phyloP scores from a whole-genome alignment of 305 asterid genomes.

The Solanum hybrid region DNA sequence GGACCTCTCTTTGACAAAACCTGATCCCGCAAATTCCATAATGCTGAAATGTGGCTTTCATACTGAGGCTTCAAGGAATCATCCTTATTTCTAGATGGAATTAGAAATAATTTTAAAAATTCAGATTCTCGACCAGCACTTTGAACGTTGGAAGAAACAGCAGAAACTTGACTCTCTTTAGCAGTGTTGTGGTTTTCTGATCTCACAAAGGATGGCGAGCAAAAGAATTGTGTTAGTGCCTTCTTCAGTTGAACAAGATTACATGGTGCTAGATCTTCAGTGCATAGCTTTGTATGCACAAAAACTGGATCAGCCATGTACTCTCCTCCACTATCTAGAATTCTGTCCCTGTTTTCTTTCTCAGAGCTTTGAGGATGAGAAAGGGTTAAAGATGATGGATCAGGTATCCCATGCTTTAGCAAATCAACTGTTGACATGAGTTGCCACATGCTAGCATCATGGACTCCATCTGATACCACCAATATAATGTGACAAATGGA shows the following conservation, averaged over 20 bases:
- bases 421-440: conserved; percentile 82
- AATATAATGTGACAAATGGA: conserved; percentile 72
- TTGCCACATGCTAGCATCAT: conserved; percentile 83
- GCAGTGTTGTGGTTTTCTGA: conserved; percentile 29
- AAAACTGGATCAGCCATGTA: conserved; percentile 73
- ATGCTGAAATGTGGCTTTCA: conserved; percentile 51
- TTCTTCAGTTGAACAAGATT: conserved; percentile 37
- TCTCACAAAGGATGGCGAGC: conserved; percentile 48
- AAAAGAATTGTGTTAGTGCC: conserved; percentile 40
- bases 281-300: conserved; percentile 74
- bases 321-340: conserved; percentile 42
- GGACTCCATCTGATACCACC: conserved; percentile 88
- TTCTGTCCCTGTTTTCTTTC: conserved; percentile 49
- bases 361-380: conserved; percentile 55
- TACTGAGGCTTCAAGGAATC: conserved; percentile 36
- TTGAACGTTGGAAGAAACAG: conserved; percentile 4
- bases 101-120: conserved; percentile 37
- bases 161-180: conserved; percentile 18
- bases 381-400: conserved; percentile 67
- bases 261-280: conserved; percentile 37
- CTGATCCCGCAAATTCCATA: conserved; percentile 80
- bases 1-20: conserved; percentile 63
- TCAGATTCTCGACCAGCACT: conserved; percentile 24
- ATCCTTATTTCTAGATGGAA: conserved; percentile 54
- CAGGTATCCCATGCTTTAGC: conserved; percentile 79